Evolutionary conservation across 2,329 filamentous ascomycete species (phyloP).

Genomic region (Bisporella sp.): DNA sequence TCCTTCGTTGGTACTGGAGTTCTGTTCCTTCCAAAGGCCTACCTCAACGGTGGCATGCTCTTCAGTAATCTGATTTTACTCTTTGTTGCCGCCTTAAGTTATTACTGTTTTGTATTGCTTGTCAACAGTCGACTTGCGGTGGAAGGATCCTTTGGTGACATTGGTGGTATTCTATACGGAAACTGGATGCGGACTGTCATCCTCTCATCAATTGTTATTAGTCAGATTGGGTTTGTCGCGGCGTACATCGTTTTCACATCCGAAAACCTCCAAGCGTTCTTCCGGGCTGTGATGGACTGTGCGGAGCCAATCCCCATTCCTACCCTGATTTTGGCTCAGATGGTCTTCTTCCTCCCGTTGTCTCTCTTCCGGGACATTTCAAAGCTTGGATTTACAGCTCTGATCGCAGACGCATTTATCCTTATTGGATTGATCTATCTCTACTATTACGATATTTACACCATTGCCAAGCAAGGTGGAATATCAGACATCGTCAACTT

Average conservation of each 20-base stretch:
- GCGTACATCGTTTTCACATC: constrained; percentile 97
- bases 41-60: constrained; percentile 93
- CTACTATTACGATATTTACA: constrained; percentile 90
- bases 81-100: constrained; percentile 77
- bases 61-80: constrained; percentile 93
- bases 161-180: constrained; percentile 87
- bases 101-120: constrained; percentile 94
- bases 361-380: constrained; percentile 94
- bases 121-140: constrained; percentile 80
- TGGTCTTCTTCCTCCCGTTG: constrained; percentile 90
- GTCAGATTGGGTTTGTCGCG: constrained; percentile 89
- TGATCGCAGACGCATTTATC: constrained; percentile 92
- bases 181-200: constrained; percentile 85
- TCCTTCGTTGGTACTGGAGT: constrained; percentile 97
- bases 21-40: constrained; percentile 85
- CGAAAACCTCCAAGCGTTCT: constrained; percentile 91
- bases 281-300: constrained; percentile 85
- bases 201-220: constrained; percentile 85
- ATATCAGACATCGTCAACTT: constrained; percentile 84
- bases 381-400: constrained; percentile 90
- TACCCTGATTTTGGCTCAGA: constrained; percentile 87
- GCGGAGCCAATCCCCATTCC: constrained; percentile 79
- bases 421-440: constrained; percentile 86
- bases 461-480: constrained; percentile 64
- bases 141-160: constrained; percentile 94